Conservation (phyloP, 257 asterid species). For the Petunia axillaris region DNA sequence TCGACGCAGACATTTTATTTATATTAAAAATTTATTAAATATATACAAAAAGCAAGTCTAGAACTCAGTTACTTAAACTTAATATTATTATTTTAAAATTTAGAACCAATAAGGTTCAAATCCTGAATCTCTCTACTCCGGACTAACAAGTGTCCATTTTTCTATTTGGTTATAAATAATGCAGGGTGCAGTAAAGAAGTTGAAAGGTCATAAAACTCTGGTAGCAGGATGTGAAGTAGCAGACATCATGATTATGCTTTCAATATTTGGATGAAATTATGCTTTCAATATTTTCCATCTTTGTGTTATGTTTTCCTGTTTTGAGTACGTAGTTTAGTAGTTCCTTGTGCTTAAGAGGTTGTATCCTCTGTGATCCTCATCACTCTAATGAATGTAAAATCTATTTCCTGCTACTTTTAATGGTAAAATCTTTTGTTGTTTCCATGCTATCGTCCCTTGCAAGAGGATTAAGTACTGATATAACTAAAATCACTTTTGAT, state of each 20-base stretch:
- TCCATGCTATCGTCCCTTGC: neutral
- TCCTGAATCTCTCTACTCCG: no score
- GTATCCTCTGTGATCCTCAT: neutral
- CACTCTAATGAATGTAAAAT: neutral
- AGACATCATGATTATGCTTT: neutral
- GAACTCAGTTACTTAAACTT: no score
- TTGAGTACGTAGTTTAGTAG: neutral
- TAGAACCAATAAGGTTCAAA: no score
- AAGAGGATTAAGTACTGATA: neutral
- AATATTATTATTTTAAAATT: no score
- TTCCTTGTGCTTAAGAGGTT: neutral
- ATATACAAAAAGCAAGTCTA: no score
- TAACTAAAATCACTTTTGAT: no score
- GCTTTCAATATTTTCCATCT: neutral
- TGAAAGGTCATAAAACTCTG: conserved; percentile 1
- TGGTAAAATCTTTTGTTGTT: neutral
- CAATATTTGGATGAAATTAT: neutral
- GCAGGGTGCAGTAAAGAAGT: conserved; percentile 39
- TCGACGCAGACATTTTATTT: no score
- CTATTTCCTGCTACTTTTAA: neutral
- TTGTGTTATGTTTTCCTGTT: neutral
- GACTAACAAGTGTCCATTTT: no score
- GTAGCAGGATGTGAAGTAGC: neutral
- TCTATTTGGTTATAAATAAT: neutral
- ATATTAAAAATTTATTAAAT: no score